Conservation (phyloP, 768 basidiomycete species). For the Mycena polygramma region DNA sequence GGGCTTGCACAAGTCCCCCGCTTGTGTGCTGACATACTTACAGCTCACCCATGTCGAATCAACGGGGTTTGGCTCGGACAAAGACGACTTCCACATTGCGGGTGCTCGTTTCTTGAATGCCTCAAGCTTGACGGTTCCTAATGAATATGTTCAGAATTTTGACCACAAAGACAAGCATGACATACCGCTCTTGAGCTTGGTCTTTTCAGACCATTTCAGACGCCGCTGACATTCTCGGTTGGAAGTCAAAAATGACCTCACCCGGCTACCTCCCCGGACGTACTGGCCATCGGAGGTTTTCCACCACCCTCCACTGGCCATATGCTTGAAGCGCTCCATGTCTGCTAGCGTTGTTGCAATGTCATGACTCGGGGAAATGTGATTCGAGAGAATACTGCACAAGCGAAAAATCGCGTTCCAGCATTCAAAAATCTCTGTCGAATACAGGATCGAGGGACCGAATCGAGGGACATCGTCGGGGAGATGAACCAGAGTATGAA, state of each 20-base stretch:
- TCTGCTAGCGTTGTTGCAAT: neutral
- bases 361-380: neutral
- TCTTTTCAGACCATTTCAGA: constrained; percentile 28
- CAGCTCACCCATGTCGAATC: constrained; percentile 11
- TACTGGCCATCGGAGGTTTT: neutral
- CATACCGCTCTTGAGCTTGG: neutral
- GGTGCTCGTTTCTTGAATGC: neutral
- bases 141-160: neutral
- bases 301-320: constrained; percentile 7
- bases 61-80: too few species aligned
- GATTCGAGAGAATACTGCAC: constrained; percentile 9
- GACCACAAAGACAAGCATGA: neutral
- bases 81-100: neutral
- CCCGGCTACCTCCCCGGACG: neutral
- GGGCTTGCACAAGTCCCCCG: neutral
- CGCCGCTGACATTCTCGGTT: constrained; percentile 26
- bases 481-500: neutral
- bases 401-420: constrained; percentile 3
- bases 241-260: neutral
- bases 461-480: constrained; percentile 10
- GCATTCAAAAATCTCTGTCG: constrained; percentile 7
- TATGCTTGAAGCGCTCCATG: constrained; percentile 10
- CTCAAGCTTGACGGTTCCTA: too few species aligned
- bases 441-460: neutral
- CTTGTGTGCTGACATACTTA: constrained; percentile 6